Base-by-base conservation (phyloP, 305 asterid genomes). In the Fraxinus greggii region DNA sequence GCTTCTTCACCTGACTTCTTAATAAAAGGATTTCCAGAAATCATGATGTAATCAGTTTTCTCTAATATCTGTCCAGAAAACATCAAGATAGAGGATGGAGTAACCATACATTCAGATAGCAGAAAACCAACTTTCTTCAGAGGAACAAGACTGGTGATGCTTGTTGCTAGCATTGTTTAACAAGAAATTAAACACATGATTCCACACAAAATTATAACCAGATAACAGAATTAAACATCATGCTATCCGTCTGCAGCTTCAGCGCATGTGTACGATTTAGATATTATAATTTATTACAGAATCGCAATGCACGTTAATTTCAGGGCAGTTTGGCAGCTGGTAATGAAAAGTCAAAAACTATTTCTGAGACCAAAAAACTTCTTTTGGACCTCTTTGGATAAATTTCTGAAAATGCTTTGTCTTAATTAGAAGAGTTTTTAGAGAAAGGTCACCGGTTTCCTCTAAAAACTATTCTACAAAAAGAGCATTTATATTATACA, bases 11-110 rank as follows among this genome's bases (percentile, higher is more conserved):
- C 99, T 78, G 98, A 75, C 85, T 95, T 95, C 86, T 91, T 95
- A 31, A 95, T 94, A 76, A 78, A 94, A 70, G 97, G 90, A 77
- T 78, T 83, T 78, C 98, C 98, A 80, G 95, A 90, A 83, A 95
- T 91, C 90, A 90, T 73, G 1, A 91, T 90, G 85, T 92, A 95
- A 86, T 95, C 99, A 87, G 88, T 73, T 88, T 91, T 95, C 92
- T 95, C 99, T 86, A 95, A 86, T 89, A 95, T 94, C 98, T 94
- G 91, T 79, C 83, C 86, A 88, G 61, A 65, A 85, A 72, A 79
- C 79, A 81, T 84, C 80, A 86, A 79, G 80, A 70, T 9, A 51
- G 59, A 73, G 51, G 80, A 70, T 9, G 40, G 59, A 73, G 51
- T 7, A 72, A 48, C n/a, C 15, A 42, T 54, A 63, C 24, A 65